A percentile compares a stretch with the other conserved stretches of the same genome.
These are phyloP conservation scores for Albifimbria verrucaria DNA, from an alignment of 2,329 filamentous ascomycete genomes.

Conservation along the genomic window DNA sequence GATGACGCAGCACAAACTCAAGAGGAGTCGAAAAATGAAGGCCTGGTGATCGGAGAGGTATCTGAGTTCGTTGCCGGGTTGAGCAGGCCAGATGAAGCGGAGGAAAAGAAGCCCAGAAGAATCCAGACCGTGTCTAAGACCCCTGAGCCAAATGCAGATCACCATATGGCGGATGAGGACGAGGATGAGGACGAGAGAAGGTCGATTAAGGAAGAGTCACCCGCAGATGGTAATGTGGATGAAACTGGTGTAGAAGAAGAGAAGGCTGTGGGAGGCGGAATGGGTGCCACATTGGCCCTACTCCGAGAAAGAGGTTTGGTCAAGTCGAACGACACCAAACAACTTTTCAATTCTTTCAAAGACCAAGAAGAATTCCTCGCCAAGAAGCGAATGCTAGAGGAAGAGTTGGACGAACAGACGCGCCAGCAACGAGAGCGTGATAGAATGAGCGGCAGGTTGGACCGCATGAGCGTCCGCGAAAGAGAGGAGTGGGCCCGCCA, in stretches of 20 bases:
- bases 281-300: conserved; percentile 79
- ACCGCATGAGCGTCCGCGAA: conserved; percentile 87
- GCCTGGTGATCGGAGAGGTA: conserved; percentile 91
- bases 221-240: conserved; percentile 30
- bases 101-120: conserved; percentile 51
- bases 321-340: conserved; percentile 57
- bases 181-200: conserved; percentile 31
- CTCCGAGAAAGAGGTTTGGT: conserved; percentile 83
- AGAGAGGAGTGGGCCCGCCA: conserved; percentile 84
- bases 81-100: conserved; percentile 60
- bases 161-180: conserved; percentile 39
- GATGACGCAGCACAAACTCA: conserved; percentile 48
- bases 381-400: conserved; percentile 68
- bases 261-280: conserved; percentile 70
- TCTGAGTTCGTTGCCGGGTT: conserved; percentile 90
- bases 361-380: conserved; percentile 75
- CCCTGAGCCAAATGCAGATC: conserved; percentile 34
- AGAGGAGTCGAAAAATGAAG: conserved; percentile 38
- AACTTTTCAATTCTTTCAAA: conserved; percentile 64
- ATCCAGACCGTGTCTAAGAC: conserved; percentile 30
- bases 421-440: conserved; percentile 84
- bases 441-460: conserved; percentile 73
- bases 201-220: conserved; percentile 24
- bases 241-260: conserved; percentile 81
- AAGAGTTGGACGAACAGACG: conserved; percentile 75